Conservation (phyloP, 768 basidiomycete genomes). For the Lentinula aciculospora region DNA sequence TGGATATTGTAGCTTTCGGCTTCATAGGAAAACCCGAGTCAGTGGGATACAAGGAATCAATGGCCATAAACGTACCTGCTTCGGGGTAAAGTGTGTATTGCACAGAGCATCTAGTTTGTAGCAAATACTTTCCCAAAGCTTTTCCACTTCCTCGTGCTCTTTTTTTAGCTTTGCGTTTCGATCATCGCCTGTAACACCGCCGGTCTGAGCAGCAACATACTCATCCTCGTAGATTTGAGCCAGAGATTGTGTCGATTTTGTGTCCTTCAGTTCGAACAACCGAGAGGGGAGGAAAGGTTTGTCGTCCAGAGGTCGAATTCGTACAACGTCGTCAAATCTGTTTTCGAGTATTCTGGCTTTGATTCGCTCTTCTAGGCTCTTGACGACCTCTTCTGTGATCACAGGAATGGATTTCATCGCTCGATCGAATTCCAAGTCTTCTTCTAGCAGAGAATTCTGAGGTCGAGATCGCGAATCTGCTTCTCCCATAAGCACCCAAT, state of each 20-base stretch:
- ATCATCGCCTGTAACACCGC: conserved; percentile 56
- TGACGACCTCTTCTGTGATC: conserved; percentile 84
- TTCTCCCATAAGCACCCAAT: conserved; percentile 93
- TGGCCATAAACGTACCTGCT: conserved; percentile 54
- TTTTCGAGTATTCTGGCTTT: conserved; percentile 82
- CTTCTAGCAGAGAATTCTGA: conserved; percentile 86
- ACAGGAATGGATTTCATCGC: conserved; percentile 82
- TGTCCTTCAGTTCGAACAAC: conserved; percentile 84
- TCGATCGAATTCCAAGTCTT: conserved; percentile 94
- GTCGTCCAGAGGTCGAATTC: conserved; percentile 71
- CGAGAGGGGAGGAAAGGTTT: conserved; percentile 90
- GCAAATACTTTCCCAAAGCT: conserved; percentile 80
- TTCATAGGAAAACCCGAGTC: conserved; percentile 22
- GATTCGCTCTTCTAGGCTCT: conserved; percentile 82
- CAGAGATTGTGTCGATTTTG: conserved; percentile 81
- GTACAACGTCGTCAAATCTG: conserved; percentile 88
- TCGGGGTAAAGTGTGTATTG: conserved; percentile 94
- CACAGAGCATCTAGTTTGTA: conserved; percentile 88
- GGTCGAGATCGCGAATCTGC: conserved; percentile 78
- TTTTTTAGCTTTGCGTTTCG: conserved; percentile 84
- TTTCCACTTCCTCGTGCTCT: conserved; percentile 85
- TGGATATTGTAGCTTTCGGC: conserved; percentile 88
- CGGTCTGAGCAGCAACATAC: conserved; percentile 64
- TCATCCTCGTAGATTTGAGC: conserved; percentile 97
- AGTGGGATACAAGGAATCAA: background rate